phyloP scores from a whole-genome alignment of 139 green algal species.

The Coccomyxa sp. region DNA sequence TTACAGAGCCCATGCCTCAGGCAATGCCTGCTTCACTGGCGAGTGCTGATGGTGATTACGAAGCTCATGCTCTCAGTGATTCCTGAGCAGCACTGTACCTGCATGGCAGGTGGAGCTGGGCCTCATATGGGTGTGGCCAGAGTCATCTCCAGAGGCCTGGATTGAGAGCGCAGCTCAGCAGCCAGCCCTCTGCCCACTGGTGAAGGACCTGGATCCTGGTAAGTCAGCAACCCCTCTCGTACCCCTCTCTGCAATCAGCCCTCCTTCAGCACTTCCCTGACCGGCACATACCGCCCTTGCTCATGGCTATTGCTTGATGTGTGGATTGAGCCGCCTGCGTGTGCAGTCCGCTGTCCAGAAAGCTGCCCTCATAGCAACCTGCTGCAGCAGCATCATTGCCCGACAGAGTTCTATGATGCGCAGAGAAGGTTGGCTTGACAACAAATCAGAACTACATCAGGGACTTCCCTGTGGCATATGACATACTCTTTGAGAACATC shows the following conservation, averaged over 20 bases:
- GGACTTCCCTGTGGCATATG: conserved; percentile 19
- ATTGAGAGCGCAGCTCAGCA: conserved; percentile 11
- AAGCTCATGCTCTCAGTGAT: too few species aligned
- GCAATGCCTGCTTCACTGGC: too few species aligned
- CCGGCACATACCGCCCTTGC: too few species aligned
- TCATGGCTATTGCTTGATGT: too few species aligned
- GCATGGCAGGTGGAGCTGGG: conserved; percentile 11
- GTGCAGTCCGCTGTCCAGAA: too few species aligned
- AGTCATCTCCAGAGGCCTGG: conserved; percentile 5
- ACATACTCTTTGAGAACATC: conserved; percentile 20
- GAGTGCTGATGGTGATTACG: too few species aligned
- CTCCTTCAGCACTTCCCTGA: too few species aligned
- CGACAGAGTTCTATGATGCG: background rate
- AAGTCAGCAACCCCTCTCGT: background rate
- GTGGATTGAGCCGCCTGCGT: too few species aligned
- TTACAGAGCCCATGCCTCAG: too few species aligned
- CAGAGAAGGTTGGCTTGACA: background rate
- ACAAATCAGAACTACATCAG: conserved; percentile 8
- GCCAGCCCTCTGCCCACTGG: background rate
- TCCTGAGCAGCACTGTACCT: too few species aligned
- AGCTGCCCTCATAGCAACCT: background rate
- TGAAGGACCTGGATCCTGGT: background rate
- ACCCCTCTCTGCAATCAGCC: background rate
- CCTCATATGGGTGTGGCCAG: conserved; percentile 23
- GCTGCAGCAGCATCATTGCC: background rate